Conservation (phyloP, 2,329 filamentous ascomycete genomes). For the Diaporthe sp. region DNA sequence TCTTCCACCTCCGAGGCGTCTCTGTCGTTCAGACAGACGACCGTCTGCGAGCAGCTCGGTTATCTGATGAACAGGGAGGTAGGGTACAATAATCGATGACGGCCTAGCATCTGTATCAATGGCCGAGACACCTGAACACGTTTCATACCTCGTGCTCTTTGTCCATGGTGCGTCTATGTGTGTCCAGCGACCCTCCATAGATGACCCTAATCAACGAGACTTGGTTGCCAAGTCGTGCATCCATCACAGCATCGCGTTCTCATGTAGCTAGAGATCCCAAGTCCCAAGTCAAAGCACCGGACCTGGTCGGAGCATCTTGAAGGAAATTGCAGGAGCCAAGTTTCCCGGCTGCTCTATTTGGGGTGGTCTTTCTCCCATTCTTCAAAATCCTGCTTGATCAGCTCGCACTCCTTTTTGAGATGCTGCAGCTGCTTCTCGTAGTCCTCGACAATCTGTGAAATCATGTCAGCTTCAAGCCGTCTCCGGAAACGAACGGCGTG, state of each 20-base stretch:
- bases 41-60: neutral
- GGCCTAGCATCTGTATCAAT: conserved; percentile 5
- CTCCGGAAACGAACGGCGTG: neutral
- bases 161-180: neutral
- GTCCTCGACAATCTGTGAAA: conserved; percentile 78
- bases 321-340: neutral
- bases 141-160: neutral
- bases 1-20: neutral
- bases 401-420: conserved; percentile 79
- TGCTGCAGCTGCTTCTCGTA: conserved; percentile 86
- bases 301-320: neutral
- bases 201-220: neutral
- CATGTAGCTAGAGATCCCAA: neutral
- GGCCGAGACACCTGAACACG: neutral
- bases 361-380: conserved; percentile 67
- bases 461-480: conserved; percentile 41
- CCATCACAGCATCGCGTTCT: neutral
- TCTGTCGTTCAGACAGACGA: neutral
- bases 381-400: conserved; percentile 70
- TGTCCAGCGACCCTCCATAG: neutral
- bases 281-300: neutral
- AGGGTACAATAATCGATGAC: neutral
- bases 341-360: neutral
- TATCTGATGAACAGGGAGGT: neutral
- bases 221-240: neutral